These are phyloP conservation scores for Ceratocystis albifundus DNA, from an alignment of 2,329 filamentous ascomycete species.

Conservation along the genomic window DNA sequence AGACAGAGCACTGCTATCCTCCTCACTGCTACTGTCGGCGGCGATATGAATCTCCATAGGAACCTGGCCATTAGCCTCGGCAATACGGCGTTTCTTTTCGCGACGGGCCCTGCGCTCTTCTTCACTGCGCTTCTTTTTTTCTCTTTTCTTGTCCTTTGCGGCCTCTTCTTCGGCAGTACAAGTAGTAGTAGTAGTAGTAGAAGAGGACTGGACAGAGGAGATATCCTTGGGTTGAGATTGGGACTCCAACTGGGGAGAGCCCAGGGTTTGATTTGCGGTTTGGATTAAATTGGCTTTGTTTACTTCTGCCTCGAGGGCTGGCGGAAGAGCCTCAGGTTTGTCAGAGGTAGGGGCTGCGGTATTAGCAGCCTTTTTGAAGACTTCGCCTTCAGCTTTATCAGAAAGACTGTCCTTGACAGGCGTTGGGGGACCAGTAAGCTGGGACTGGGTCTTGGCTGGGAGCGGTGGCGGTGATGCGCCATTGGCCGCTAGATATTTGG, in stretches of 20 bases:
- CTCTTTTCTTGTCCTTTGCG: conserved; percentile 60
- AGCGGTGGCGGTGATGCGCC: conserved; percentile 26
- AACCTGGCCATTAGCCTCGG: conserved; percentile 75
- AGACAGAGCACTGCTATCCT: conserved; percentile 23
- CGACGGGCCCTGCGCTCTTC: conserved; percentile 86
- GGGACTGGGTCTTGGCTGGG: background rate
- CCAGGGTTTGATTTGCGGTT: background rate
- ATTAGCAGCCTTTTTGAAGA: conserved; percentile 16
- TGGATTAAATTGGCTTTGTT: background rate
- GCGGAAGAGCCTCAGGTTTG: background rate
- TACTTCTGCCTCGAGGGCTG: background rate
- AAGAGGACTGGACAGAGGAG: conserved; percentile 33
- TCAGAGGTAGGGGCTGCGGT: background rate
- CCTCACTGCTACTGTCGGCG: conserved; percentile 33
- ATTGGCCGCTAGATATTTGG: conserved; percentile 53
- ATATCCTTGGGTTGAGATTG: background rate
- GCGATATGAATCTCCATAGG: conserved; percentile 65
- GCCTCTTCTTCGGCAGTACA: conserved; percentile 36
- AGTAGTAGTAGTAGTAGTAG: conserved; percentile 11
- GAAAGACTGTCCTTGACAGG: conserved; percentile 13
- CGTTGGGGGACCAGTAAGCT: background rate
- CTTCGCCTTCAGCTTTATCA: conserved; percentile 20
- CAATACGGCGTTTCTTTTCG: conserved; percentile 72
- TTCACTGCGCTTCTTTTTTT: conserved; percentile 92
- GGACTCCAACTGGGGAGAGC: background rate